Percentiles rank a stretch among this genome's conserved stretches.
Conservation (phyloP, 495 filamentous ascomycete genomes). For the Oidiodendron maius region DNA sequence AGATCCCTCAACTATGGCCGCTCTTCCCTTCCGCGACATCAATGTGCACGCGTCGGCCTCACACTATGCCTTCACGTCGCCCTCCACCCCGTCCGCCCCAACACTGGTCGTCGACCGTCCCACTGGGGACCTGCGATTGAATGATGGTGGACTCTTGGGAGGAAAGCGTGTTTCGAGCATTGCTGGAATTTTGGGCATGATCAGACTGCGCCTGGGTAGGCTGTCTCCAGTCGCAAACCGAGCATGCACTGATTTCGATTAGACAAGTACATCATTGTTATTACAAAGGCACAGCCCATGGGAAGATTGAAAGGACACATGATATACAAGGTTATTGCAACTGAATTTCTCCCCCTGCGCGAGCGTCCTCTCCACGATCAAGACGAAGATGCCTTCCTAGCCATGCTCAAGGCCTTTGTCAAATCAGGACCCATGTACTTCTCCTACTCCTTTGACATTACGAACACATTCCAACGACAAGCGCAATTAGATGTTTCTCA, state of each 20-base stretch:
- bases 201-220: constrained; percentile 82
- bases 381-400: constrained; percentile 88
- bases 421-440: constrained; percentile 92
- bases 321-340: constrained; percentile 85
- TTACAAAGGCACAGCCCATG: constrained; percentile 89
- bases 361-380: constrained; percentile 85
- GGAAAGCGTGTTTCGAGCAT: constrained; percentile 87
- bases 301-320: constrained; percentile 87
- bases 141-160: constrained; percentile 65
- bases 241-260: not conserved
- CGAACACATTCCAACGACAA: constrained; percentile 92
- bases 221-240: too few species aligned
- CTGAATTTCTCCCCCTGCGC: constrained; percentile 89
- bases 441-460: constrained; percentile 92
- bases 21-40: constrained; percentile 89
- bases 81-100: constrained; percentile 82
- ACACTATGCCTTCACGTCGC: constrained; percentile 94
- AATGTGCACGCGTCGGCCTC: constrained; percentile 87
- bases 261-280: constrained; percentile 97
- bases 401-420: constrained; percentile 69
- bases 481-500: constrained; percentile 57
- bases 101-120: constrained; percentile 85
- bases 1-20: constrained; percentile 41
- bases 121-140: constrained; percentile 83
- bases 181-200: constrained; percentile 86